phyloP scores from a whole-genome alignment of 257 asterid genomes.

The Jaltomata sinuosa region DNA sequence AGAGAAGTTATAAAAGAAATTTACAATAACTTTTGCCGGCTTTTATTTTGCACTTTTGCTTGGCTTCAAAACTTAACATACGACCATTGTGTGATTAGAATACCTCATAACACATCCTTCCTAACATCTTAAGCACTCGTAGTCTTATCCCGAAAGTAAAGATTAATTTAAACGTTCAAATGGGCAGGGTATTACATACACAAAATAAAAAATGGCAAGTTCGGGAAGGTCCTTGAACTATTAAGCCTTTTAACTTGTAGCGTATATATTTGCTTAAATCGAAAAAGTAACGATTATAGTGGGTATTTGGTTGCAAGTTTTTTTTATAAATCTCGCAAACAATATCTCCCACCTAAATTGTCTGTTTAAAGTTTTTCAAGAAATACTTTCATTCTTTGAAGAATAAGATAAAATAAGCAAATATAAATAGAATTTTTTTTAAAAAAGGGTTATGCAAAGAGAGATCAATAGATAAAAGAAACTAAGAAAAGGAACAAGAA shows the following conservation, averaged over 20 bases:
- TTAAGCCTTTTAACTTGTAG: neutral
- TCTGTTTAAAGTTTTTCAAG: neutral
- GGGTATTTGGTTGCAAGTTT: neutral
- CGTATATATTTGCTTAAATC: neutral
- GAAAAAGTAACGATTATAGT: neutral
- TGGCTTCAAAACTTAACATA: no score
- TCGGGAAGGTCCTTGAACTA: neutral
- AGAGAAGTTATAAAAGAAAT: no score
- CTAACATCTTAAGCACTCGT: no score
- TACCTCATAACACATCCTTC: no score
- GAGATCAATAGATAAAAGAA: neutral
- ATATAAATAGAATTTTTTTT: neutral
- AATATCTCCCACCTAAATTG: neutral
- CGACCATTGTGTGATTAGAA: no score
- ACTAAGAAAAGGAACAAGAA: no score
- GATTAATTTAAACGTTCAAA: no score
- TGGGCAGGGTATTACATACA: no score
- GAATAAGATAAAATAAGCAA: neutral
- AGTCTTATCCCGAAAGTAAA: no score
- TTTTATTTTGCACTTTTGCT: no score
- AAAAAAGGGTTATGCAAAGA: neutral
- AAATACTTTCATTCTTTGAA: neutral
- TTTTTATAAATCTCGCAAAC: neutral
- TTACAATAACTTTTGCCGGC: no score
- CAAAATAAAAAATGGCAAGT: neutral